Conservation (phyloP, 495 filamentous ascomycete genomes). For the Corynascus novoguineensis region DNA sequence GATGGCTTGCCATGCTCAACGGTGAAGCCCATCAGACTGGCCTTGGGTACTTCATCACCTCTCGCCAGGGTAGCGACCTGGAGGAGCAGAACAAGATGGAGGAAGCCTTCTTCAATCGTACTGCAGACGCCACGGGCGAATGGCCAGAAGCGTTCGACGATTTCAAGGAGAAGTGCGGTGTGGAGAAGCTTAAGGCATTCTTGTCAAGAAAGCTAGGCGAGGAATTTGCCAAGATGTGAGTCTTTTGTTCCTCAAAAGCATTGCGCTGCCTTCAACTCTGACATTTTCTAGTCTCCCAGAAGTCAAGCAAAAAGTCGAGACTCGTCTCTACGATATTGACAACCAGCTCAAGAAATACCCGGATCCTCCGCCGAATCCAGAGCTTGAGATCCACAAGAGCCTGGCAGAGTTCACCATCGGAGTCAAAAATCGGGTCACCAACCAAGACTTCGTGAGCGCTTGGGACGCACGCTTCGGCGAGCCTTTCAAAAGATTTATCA, state of each 20-base stretch:
- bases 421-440: conserved; percentile 34
- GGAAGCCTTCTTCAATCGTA: conserved; percentile 50
- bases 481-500: conserved; percentile 32
- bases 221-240: conserved; percentile 52
- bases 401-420: conserved; percentile 37
- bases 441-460: conserved; percentile 25
- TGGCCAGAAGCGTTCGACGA: conserved; percentile 45
- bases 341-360: conserved; percentile 47
- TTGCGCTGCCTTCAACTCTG: background rate
- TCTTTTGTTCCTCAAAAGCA: background rate
- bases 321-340: conserved; percentile 44
- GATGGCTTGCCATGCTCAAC: conserved; percentile 56
- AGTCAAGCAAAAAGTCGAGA: conserved; percentile 53
- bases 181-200: conserved; percentile 47
- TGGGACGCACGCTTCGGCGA: conserved; percentile 29
- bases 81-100: conserved; percentile 53
- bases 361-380: conserved; percentile 49
- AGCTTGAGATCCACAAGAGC: conserved; percentile 42
- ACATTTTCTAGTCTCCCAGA: conserved; percentile 45
- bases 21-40: conserved; percentile 53
- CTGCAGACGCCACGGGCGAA: conserved; percentile 20
- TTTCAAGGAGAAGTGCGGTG: conserved; percentile 54
- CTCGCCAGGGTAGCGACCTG: conserved; percentile 43
- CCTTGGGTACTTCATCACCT: conserved; percentile 61
- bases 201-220: conserved; percentile 50